These are phyloP conservation scores for Sequoiadendron giganteum DNA, from an alignment of 75 land plant species.

Conservation along the genomic window DNA sequence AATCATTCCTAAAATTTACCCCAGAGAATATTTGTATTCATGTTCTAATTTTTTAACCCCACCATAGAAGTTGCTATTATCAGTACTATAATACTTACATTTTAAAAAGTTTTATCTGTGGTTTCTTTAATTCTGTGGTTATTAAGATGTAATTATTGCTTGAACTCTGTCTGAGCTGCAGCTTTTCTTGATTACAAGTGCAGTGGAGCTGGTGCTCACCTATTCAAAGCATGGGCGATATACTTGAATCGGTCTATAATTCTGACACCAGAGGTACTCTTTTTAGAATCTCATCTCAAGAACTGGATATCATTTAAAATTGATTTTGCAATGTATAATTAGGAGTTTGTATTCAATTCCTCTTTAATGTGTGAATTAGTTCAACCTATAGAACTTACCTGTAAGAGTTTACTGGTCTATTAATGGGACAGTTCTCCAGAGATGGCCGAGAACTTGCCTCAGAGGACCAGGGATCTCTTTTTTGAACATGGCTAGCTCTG, in stretches of 20 bases:
- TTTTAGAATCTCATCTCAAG: not conserved
- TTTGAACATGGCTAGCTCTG: not conserved
- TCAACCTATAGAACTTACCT: not conserved
- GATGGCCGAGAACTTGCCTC: not conserved
- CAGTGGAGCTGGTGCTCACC: slow-evolving; percentile 97
- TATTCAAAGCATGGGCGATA: slow-evolving; percentile 84
- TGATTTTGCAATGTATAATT: not conserved
- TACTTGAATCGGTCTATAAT: slow-evolving; percentile 86
- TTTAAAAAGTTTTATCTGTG: not conserved
- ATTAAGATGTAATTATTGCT: slow-evolving; percentile 13
- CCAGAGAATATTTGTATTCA: too few species aligned
- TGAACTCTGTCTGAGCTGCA: slow-evolving; percentile 25
- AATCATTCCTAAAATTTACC: too few species aligned
- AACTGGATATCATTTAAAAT: slow-evolving; percentile 3
- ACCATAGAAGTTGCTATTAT: too few species aligned
- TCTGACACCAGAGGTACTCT: slow-evolving; percentile 93
- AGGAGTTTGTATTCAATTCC: not conserved
- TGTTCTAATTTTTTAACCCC: too few species aligned
- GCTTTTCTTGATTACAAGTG: slow-evolving; percentile 21
- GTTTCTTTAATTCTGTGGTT: not conserved
- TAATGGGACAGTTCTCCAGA: not conserved
- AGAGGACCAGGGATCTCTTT: not conserved
- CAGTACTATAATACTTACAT: not conserved
- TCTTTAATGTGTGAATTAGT: not conserved
- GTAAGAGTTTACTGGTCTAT: not conserved